Evolutionary conservation across 805 yeast genomes (phyloP), one percentile per base, ranked within the genome.

Genomic region (Lipomyces starkeyi): DNA sequence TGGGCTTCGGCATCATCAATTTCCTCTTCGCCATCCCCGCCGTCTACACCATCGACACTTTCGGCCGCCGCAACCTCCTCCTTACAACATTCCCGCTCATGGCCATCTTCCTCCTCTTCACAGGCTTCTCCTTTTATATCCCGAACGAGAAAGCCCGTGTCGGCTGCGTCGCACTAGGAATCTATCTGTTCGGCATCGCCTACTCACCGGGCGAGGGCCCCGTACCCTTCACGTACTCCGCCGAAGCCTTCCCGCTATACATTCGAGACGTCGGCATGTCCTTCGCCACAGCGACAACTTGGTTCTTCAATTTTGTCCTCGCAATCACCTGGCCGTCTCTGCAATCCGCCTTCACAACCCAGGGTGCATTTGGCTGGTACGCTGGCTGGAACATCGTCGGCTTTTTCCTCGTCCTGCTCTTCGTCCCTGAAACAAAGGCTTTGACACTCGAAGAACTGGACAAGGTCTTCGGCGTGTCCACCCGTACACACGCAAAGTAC

Each of bases 191-290:
- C 78, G 82, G 91, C 0, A 83, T 86, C 56, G 88, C 89, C 65
- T 91, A 91, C 79, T 90, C 96, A 0, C 86, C 91, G 2, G 94
- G 96, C 64, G 91, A 90, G 77, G 97, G 97, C 57, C 96, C 95
- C 14, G 95, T 91, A 58, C 96, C 97, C 2, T 91, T 91, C 80
- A 89, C 95, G 1, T 90, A 91, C 76, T 88, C 93, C 29, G 96
- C 97, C 9, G 97, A 91, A 78, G 90, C 89, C 74, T 86, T 89
- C 81, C 91, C 94, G 68, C 82, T 91, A 74, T 89, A 89, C 75
- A 86, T 90, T 69, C 86, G 96, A 79, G 93, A 91, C 72, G 80
- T 90, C 63, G 93, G 94, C 63, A 89, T 91, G 88, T 87, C 93
- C 2, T 82, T 88, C 71, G 94, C 93, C 35, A 88, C 93, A 37